Evolutionary conservation across 2,329 filamentous ascomycete genomes (phyloP).

Genomic region (Trichoderma asperellum): DNA sequence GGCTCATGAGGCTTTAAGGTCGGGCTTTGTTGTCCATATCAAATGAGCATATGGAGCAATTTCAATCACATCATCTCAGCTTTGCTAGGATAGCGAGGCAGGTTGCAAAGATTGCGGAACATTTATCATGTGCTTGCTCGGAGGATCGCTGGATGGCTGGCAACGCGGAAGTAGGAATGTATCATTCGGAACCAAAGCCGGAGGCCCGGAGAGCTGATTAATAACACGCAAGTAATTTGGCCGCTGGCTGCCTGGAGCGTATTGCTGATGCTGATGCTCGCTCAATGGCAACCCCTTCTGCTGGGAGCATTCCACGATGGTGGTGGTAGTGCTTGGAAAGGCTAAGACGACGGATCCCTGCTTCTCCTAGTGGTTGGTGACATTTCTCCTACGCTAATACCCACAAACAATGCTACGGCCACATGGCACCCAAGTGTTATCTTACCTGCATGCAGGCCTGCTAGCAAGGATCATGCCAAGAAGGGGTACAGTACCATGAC

Average conservation of each 20-base stretch:
- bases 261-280: neutral
- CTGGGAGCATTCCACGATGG: neutral
- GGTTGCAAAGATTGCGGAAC: neutral
- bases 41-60: neutral
- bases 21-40: neutral
- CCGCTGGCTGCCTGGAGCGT: neutral
- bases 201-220: neutral
- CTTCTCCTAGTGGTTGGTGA: neutral
- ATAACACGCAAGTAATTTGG: neutral
- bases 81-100: neutral
- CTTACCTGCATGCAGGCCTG: conserved; percentile 13
- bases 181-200: conserved; percentile 8
- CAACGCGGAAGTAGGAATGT: neutral
- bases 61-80: conserved; percentile 12
- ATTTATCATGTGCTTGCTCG: conserved; percentile 5
- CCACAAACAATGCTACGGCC: conserved; percentile 8
- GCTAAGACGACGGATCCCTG: neutral
- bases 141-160: conserved; percentile 1
- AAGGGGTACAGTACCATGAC: neutral
- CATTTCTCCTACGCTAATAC: neutral
- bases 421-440: conserved; percentile 18
- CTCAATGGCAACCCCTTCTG: neutral
- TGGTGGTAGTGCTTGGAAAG: neutral
- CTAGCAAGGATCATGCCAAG: neutral
- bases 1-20: neutral